These are phyloP conservation scores for Papiliotrema nemorosa DNA, from an alignment of 1,284 basidiomycete species.

Conservation along the genomic window DNA sequence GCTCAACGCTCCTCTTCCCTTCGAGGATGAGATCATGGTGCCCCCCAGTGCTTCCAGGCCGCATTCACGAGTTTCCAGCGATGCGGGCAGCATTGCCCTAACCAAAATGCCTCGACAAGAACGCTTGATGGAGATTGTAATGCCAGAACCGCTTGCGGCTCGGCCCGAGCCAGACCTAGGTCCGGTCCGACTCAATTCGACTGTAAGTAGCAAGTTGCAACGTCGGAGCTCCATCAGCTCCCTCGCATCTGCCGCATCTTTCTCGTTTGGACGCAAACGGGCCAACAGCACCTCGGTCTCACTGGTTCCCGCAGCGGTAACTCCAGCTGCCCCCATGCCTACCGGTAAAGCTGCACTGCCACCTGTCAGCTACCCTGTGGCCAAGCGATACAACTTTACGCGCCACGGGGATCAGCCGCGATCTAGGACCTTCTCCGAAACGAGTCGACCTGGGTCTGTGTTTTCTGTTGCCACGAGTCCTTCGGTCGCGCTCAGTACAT, in stretches of 20 bases:
- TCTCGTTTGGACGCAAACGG: constrained; percentile 35
- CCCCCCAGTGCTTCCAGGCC: constrained; percentile 21
- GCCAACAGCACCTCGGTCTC: constrained; percentile 29
- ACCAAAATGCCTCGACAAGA: constrained; percentile 38
- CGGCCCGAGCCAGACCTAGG: constrained; percentile 5
- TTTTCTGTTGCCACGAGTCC: constrained; percentile 39
- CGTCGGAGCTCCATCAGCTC: constrained; percentile 41
- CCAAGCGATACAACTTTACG: constrained; percentile 48
- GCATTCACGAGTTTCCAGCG: constrained; percentile 23
- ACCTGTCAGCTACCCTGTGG: constrained; percentile 44
- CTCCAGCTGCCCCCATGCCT: constrained; percentile 18
- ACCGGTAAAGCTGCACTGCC: constrained; percentile 38
- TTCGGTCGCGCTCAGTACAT: constrained; percentile 14
- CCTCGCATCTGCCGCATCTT: constrained; percentile 27
- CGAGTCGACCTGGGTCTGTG: constrained; percentile 44
- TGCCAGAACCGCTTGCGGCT: constrained; percentile 46
- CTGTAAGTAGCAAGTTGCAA: constrained; percentile 8
- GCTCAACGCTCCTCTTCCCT: constrained; percentile 37
- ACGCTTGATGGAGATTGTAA: constrained; percentile 45
- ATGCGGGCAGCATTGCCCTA: constrained; percentile 21
- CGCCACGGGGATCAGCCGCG: constrained; percentile 30
- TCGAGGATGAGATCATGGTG: constrained; percentile 40
- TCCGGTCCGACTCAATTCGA: constrained; percentile 4
- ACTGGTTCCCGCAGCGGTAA: constrained; percentile 3
- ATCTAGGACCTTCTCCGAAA: constrained; percentile 30